Evolutionary conservation across 1,284 basidiomycete species (phyloP), one percentile per base, ranked within the genome.

Genomic region (Ustilago curta): DNA sequence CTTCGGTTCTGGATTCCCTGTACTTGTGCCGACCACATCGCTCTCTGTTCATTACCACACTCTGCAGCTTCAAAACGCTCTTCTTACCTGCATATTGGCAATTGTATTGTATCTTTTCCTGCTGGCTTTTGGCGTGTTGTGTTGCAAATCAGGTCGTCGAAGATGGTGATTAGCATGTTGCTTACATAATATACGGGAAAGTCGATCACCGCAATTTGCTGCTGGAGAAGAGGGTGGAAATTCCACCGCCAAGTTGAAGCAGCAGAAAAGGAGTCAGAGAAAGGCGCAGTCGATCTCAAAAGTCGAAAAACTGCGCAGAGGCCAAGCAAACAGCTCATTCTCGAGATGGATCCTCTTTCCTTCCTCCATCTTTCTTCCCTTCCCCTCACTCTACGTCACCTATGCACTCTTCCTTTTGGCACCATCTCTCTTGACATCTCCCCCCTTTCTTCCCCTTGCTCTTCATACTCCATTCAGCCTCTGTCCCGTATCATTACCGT

Each of bases 71-170:
- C 52, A 27, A 32, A 51, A 4, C 59, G 31, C 48, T 43, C 31
- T 48, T 11, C n/a, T 47, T 42, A 19, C 40, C 31, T 37, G 51
- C 56, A 65, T 55, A 21, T 47, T 60, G 47, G 58, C 58, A 60
- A 64, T 61, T 49, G 21, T 39, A 57, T 43, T 63, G 60, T 63
- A 69, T 50, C 56, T 69, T 42, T 42, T 69, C 54, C 31, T 19
- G 39, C 29, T 29, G 4, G 27, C 23, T 32, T 14, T 31, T 6
- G 4, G 14, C 27, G 7, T 29, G 27, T 29, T 21, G 27, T 16
- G 25, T 47, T 21, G 23, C 27, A 25, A 16, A 16, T n/a, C 12
- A 12, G 14, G 12, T 14, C 14, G 35, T 37, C 3, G 35, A 37
- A 16, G 35, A 37, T 37, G 35, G 35, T 37, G 35, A 39, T 2